These are phyloP conservation scores for Nitzschia sp. DNA, from an alignment of 108 stramenopile genomes.

Conservation along the genomic window DNA sequence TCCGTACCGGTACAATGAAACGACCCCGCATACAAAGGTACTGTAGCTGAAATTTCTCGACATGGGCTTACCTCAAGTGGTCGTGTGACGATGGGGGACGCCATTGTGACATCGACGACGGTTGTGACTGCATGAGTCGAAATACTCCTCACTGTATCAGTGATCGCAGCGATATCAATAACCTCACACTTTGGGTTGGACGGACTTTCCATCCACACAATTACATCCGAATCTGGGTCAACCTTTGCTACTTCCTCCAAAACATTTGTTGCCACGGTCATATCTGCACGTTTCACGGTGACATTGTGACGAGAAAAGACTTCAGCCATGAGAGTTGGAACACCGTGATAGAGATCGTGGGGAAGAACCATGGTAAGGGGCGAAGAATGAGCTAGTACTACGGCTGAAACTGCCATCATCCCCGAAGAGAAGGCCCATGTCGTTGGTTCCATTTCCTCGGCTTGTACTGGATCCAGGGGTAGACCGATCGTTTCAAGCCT, in stretches of 20 bases:
- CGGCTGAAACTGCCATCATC: constrained; percentile 80
- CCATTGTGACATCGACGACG: constrained; percentile 90
- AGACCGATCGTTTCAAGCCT: constrained; percentile 51
- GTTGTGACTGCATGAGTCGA: constrained; percentile 32
- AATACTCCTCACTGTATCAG: constrained; percentile 28
- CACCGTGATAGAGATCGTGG: constrained; percentile 83
- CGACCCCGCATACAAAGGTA: no score
- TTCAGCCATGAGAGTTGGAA: constrained; percentile 57
- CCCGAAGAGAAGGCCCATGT: constrained; percentile 86
- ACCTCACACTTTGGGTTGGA: constrained; percentile 86
- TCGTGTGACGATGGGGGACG: constrained; percentile 76
- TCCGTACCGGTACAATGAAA: background rate
- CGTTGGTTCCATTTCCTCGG: background rate
- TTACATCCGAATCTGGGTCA: constrained; percentile 25
- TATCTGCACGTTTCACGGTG: constrained; percentile 42
- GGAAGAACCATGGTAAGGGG: constrained; percentile 70
- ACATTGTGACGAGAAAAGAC: constrained; percentile 63
- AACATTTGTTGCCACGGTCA: constrained; percentile 43
- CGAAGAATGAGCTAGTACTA: constrained; percentile 66
- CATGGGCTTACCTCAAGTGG: constrained; percentile 49
- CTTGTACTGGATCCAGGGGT: background rate
- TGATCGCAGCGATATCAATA: constrained; percentile 65
- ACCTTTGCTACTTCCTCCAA: constrained; percentile 18
- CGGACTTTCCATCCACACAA: constrained; percentile 93
- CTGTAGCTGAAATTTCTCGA: background rate